phyloP scores from a whole-genome alignment of 1,284 basidiomycete genomes.

The Cystobasidium sp. region DNA sequence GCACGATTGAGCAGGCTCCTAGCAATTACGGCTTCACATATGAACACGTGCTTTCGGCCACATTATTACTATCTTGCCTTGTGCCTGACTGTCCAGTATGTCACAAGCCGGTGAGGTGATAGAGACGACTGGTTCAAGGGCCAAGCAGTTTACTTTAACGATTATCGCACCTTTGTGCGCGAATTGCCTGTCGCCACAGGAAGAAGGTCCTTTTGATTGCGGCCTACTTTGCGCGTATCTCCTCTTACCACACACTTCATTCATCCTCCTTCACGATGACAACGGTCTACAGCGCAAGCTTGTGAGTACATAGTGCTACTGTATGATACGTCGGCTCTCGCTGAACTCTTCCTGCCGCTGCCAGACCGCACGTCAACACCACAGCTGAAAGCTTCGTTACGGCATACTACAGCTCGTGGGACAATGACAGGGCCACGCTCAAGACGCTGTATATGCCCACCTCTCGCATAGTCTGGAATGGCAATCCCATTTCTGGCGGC shows the following conservation, averaged over 20 bases:
- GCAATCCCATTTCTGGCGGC: constrained; percentile 40
- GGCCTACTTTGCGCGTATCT: neutral
- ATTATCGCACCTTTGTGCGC: too few species aligned
- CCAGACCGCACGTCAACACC: constrained; percentile 38
- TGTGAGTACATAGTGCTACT: constrained; percentile 6
- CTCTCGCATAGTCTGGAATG: constrained; percentile 44
- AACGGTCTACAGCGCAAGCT: constrained; percentile 23
- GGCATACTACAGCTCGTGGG: constrained; percentile 42
- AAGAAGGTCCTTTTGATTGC: neutral
- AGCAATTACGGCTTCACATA: too few species aligned
- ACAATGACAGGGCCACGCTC: constrained; percentile 41
- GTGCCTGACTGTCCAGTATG: too few species aligned
- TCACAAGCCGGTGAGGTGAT: too few species aligned
- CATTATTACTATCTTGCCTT: too few species aligned
- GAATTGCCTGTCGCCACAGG: neutral
- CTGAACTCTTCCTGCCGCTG: neutral
- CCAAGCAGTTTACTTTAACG: too few species aligned
- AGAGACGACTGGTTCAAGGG: too few species aligned
- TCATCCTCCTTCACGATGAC: neutral
- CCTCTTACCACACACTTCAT: neutral
- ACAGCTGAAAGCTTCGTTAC: constrained; percentile 41
- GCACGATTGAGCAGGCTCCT: too few species aligned
- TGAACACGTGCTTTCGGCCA: too few species aligned
- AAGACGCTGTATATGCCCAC: constrained; percentile 35
- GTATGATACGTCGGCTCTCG: neutral